These are phyloP conservation scores for Bryoerythrophyllum caledonicum DNA, from an alignment of 225 moss, liverwort and hornwort genomes.

Conservation along the genomic window DNA sequence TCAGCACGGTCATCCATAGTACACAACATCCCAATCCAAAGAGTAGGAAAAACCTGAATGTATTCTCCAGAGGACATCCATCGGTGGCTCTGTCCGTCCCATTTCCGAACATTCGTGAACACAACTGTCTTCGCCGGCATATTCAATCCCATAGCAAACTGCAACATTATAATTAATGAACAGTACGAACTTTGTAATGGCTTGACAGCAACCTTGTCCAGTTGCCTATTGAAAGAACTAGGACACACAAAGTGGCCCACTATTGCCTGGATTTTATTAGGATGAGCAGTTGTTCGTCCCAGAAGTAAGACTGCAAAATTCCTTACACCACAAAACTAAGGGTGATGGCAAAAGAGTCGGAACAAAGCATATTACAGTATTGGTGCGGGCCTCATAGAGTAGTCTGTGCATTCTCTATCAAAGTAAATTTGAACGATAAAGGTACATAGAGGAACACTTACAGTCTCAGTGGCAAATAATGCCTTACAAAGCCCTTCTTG, in stretches of 20 bases:
- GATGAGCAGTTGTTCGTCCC: neutral
- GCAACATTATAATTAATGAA: constrained; percentile 33
- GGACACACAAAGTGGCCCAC: neutral
- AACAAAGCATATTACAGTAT: neutral
- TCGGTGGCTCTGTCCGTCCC: constrained; percentile 94
- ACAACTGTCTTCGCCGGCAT: constrained; percentile 99
- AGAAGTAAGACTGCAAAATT: neutral
- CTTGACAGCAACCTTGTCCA: constrained; percentile 6
- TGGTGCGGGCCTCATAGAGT: neutral
- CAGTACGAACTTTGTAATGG: neutral
- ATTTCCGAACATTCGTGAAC: constrained; percentile 95
- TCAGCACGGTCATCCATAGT: neutral
- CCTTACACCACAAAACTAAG: neutral
- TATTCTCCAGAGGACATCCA: constrained; percentile 99
- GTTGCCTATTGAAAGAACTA: neutral
- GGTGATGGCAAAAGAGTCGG: neutral
- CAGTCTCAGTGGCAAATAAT: constrained; percentile 95
- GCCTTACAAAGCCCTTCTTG: constrained; percentile 98
- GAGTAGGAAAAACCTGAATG: constrained; percentile 65
- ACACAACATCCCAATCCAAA: constrained; percentile 13
- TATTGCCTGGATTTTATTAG: neutral
- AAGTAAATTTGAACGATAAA: constrained; percentile 9
- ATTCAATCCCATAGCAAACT: constrained; percentile 90
- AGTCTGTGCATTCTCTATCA: constrained; percentile 6
- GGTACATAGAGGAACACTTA: constrained; percentile 33